Evolutionary conservation across 495 filamentous ascomycete species (phyloP).

Genomic region (Zalerion maritima): DNA sequence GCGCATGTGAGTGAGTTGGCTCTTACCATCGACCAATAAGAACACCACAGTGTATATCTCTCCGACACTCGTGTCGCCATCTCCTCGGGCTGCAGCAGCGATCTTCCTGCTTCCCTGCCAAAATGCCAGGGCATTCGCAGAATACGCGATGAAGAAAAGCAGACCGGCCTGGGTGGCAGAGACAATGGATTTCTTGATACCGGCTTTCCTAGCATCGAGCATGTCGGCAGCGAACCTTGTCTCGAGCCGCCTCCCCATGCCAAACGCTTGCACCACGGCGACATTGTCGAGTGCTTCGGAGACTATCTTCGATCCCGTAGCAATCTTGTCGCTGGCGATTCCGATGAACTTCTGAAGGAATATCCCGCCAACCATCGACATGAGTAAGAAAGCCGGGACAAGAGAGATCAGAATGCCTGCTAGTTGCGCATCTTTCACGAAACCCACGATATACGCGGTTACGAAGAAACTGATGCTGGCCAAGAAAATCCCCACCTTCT

Average conservation of each 20-base stretch:
- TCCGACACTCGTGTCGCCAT: conserved; percentile 33
- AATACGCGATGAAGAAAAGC: conserved; percentile 51
- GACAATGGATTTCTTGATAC: conserved; percentile 43
- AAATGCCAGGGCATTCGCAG: conserved; percentile 50
- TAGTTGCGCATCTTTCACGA: conserved; percentile 39
- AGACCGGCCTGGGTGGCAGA: conserved; percentile 48
- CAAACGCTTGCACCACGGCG: conserved; percentile 35
- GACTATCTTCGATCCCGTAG: conserved; percentile 28
- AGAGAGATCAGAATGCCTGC: conserved; percentile 42
- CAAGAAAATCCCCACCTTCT: conserved; percentile 51
- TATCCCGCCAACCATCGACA: conserved; percentile 45
- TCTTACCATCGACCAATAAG: conserved; percentile 46
- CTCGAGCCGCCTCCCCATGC: conserved; percentile 31
- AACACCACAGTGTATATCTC: conserved; percentile 52
- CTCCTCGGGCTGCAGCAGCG: conserved; percentile 28
- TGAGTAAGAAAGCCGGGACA: conserved; percentile 50
- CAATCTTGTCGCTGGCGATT: conserved; percentile 34
- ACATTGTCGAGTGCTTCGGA: conserved; percentile 31
- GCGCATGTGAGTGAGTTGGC: neutral
- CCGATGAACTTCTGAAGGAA: conserved; percentile 45
- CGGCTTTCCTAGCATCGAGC: conserved; percentile 28
- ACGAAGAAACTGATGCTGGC: conserved; percentile 46
- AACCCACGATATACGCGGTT: conserved; percentile 48
- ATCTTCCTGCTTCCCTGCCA: conserved; percentile 47
- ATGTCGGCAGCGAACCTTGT: conserved; percentile 36